Percentiles rank a stretch among this genome's conserved stretches.
phyloP scores from a whole-genome alignment of 306 rosid genomes.

The Cyclanthera cordifolia region DNA sequence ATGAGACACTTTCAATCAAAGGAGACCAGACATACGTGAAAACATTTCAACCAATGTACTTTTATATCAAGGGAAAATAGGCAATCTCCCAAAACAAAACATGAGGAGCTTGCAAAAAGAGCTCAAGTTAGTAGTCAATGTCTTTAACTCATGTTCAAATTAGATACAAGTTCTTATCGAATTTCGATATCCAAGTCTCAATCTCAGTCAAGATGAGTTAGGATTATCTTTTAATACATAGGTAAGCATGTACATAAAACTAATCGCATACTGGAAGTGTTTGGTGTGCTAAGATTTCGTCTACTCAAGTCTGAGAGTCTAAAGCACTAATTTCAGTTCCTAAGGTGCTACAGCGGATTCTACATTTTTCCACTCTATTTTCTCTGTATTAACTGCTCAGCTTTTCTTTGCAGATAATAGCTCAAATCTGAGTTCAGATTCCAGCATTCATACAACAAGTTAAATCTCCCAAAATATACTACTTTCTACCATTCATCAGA shows the following conservation, averaged over 20 bases:
- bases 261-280: background rate
- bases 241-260: background rate
- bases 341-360: background rate
- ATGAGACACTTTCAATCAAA: background rate
- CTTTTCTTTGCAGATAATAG: background rate
- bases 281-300: background rate
- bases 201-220: background rate
- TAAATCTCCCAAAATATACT: background rate
- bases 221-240: background rate
- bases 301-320: background rate
- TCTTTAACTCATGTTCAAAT: background rate
- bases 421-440: background rate
- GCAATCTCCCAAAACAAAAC: background rate
- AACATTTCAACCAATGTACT: background rate
- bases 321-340: background rate
- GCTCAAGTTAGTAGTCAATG: background rate
- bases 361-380: background rate
- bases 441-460: constrained; percentile 14
- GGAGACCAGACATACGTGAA: background rate
- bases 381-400: background rate
- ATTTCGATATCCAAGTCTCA: background rate
- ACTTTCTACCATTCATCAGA: background rate
- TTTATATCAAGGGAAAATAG: background rate
- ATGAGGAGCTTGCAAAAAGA: background rate
- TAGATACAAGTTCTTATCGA: background rate